A percentile compares a stretch with the other conserved stretches of the same genome.
Conservation (phyloP, 176 grass and related monocot species). For the Luzula sylvatica region DNA sequence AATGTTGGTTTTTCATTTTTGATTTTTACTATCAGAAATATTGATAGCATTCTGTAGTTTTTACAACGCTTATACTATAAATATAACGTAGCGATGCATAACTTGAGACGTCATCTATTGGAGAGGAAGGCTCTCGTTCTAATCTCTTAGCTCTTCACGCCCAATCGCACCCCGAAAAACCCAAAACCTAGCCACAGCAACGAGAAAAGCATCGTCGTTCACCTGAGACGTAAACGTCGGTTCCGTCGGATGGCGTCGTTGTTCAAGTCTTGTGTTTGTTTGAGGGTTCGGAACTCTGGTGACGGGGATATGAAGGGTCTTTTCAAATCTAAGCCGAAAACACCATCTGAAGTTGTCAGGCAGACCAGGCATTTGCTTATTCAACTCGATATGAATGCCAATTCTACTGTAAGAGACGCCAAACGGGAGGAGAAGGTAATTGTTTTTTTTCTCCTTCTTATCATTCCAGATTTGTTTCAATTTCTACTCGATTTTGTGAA, state of each 20-base stretch:
- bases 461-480: background rate
- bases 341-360: constrained; percentile 59
- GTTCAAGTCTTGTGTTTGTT: background rate
- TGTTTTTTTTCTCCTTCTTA: background rate
- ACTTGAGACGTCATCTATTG: background rate
- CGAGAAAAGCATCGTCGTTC: background rate
- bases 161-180: background rate
- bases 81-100: too few species aligned
- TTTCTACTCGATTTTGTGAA: too few species aligned
- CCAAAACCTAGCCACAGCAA: background rate
- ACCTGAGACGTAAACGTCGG: background rate
- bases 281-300: too few species aligned
- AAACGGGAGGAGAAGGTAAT: constrained; percentile 93
- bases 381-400: constrained; percentile 45
- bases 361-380: constrained; percentile 70
- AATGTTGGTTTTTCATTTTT: too few species aligned
- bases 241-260: constrained; percentile 10
- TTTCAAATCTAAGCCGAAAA: constrained; percentile 89
- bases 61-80: too few species aligned
- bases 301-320: constrained; percentile 57
- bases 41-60: too few species aligned
- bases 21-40: too few species aligned
- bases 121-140: background rate
- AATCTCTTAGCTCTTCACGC: background rate
- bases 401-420: constrained; percentile 24